phyloP scores from a whole-genome alignment of 768 basidiomycete species.

The Hemileccinum impolitum region DNA sequence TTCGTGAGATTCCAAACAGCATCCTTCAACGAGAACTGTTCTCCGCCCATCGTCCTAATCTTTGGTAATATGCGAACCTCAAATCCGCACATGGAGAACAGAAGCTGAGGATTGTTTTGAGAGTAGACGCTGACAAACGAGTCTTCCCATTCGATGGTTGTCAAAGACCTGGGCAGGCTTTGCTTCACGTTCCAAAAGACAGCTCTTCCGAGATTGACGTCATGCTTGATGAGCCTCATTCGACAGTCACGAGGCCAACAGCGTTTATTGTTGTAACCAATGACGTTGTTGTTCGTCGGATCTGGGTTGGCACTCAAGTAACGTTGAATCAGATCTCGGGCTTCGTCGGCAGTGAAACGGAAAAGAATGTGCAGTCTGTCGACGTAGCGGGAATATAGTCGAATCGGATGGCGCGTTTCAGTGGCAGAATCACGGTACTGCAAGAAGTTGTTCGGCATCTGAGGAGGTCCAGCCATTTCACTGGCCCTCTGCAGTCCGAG shows the following conservation, averaged over 20 bases:
- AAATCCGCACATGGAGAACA: slow-evolving; percentile 99
- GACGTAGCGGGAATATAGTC: slow-evolving; percentile 95
- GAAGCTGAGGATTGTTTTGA: slow-evolving; percentile 92
- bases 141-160: slow-evolving; percentile 99
- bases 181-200: slow-evolving; percentile 99
- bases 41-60: slow-evolving; percentile 91
- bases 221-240: slow-evolving; percentile 98
- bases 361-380: slow-evolving; percentile 94
- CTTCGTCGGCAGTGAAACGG: slow-evolving; percentile 96
- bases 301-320: slow-evolving; percentile 98
- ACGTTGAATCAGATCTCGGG: slow-evolving; percentile 95
- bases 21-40: slow-evolving; percentile 95
- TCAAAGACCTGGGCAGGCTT: slow-evolving; percentile 89
- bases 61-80: slow-evolving; percentile 97
- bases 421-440: slow-evolving; percentile 95
- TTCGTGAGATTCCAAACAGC: slow-evolving; percentile 97
- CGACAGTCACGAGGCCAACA: slow-evolving; percentile 99
- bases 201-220: slow-evolving; percentile 96
- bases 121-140: slow-evolving; percentile 97
- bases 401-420: slow-evolving; percentile 96
- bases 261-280: slow-evolving; percentile 98
- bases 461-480: slow-evolving; percentile 98
- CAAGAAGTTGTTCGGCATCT: slow-evolving; percentile 97
- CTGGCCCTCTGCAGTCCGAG: slow-evolving; percentile 97
- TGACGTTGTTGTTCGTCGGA: slow-evolving; percentile 98